A percentile compares a stretch with the other conserved stretches of the same genome.
These are phyloP conservation scores for Cladorrhinum sp. DNA, from an alignment of 2,329 filamentous ascomycete genomes.

Conservation along the genomic window DNA sequence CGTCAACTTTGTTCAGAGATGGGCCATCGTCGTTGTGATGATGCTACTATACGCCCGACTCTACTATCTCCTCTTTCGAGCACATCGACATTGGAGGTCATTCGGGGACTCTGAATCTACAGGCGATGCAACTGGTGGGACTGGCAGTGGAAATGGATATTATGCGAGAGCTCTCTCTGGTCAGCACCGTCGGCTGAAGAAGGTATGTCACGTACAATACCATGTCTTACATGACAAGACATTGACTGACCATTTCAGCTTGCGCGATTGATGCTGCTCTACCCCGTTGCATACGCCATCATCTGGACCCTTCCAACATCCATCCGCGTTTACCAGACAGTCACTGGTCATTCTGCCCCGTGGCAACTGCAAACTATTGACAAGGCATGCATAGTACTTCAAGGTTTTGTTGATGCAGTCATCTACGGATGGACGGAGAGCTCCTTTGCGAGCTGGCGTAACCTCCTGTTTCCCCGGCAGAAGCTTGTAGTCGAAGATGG, in stretches of 20 bases:
- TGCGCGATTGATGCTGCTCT: slow-evolving; percentile 41
- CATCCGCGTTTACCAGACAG: slow-evolving; percentile 40
- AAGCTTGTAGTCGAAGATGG: background rate
- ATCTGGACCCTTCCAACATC: slow-evolving; percentile 42
- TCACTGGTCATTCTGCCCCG: slow-evolving; percentile 33
- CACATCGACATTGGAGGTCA: slow-evolving; percentile 35
- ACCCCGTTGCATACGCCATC: slow-evolving; percentile 41
- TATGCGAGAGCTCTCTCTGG: background rate
- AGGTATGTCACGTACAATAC: background rate
- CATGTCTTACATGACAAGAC: background rate
- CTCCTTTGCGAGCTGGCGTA: slow-evolving; percentile 22
- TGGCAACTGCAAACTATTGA: slow-evolving; percentile 37
- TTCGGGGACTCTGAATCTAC: slow-evolving; percentile 26
- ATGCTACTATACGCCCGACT: slow-evolving; percentile 38
- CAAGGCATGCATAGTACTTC: slow-evolving; percentile 40
- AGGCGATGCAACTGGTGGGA: slow-evolving; percentile 18
- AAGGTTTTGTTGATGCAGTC: slow-evolving; percentile 40
- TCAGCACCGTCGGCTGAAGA: background rate
- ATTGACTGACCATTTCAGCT: slow-evolving; percentile 28
- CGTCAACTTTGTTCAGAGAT: slow-evolving; percentile 41
- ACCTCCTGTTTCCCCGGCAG: slow-evolving; percentile 13
- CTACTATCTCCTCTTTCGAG: slow-evolving; percentile 39
- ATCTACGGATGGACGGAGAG: slow-evolving; percentile 35
- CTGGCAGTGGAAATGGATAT: background rate
- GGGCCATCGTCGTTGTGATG: slow-evolving; percentile 40